Conservation (phyloP, 139 green algal genomes). For the Penium margaritaceum region DNA sequence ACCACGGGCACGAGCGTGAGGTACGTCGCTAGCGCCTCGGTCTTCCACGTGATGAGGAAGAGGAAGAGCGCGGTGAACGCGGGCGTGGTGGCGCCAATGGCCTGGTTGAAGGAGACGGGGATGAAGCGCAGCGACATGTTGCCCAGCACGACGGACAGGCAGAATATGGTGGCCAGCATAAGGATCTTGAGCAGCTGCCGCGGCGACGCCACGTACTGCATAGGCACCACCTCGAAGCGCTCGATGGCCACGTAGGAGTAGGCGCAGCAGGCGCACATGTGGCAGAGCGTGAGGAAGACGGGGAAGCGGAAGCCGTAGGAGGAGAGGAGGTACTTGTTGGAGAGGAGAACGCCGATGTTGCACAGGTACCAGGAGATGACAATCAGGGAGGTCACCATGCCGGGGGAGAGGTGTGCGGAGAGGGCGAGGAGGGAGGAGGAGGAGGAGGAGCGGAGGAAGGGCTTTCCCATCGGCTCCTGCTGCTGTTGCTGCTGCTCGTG, state of each 20-base stretch:
- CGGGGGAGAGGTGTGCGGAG: background rate
- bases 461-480: background rate
- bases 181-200: constrained; percentile 67
- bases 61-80: constrained; percentile 81
- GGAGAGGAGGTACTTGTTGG: constrained; percentile 87
- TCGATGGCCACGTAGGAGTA: constrained; percentile 47
- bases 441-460: constrained; percentile 8
- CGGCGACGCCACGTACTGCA: constrained; percentile 53
- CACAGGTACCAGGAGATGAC: constrained; percentile 61
- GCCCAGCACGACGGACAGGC: constrained; percentile 73
- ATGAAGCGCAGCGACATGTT: constrained; percentile 76
- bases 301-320: constrained; percentile 51
- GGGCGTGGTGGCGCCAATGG: constrained; percentile 80
- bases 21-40: constrained; percentile 68
- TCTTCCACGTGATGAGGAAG: constrained; percentile 49
- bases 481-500: background rate
- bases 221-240: constrained; percentile 19
- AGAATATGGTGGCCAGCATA: constrained; percentile 73
- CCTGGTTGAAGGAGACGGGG: constrained; percentile 84
- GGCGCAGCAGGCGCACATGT: constrained; percentile 76
- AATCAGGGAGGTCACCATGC: constrained; percentile 6
- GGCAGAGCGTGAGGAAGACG: constrained; percentile 81
- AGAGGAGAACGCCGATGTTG: constrained; percentile 88
- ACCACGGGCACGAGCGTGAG: constrained; percentile 74
- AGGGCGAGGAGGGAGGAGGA: background rate